Evolutionary conservation across 495 filamentous ascomycete species (phyloP).

Genomic region (Sordaria brevicollis): DNA sequence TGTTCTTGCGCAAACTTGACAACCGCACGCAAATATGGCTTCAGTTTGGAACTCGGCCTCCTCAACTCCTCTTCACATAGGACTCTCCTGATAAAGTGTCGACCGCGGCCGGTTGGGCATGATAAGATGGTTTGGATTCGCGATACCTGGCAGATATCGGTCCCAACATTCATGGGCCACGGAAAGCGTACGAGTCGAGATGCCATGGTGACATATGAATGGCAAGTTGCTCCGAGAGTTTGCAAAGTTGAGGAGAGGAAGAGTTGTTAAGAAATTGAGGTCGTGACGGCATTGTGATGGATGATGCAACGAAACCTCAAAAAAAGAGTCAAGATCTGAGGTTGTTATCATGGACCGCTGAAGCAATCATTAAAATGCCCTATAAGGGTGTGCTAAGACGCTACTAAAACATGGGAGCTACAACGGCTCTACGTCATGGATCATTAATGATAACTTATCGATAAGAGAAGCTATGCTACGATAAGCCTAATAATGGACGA

Average conservation of each 20-base stretch:
- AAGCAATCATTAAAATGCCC: background rate
- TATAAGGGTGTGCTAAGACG: background rate
- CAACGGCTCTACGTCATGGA: background rate
- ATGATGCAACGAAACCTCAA: background rate
- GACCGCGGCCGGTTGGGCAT: conserved; percentile 2
- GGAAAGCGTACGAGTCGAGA: conserved; percentile 29
- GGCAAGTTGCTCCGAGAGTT: background rate
- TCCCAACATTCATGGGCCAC: conserved; percentile 39
- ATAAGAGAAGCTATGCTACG: background rate
- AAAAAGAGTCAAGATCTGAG: no score
- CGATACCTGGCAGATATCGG: conserved; percentile 42
- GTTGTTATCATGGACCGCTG: background rate
- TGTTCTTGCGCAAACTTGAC: background rate
- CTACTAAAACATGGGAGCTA: background rate
- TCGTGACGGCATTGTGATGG: background rate
- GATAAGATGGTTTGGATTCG: conserved; percentile 32
- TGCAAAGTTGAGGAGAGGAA: background rate
- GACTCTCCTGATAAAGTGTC: conserved; percentile 30
- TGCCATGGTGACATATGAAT: background rate
- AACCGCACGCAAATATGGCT: background rate
- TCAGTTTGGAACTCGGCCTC: background rate
- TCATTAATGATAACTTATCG: background rate
- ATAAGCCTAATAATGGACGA: background rate
- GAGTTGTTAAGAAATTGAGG: background rate
- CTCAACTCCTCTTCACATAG: conserved; percentile 28